Base-by-base conservation (phyloP, 2,329 filamentous ascomycete genomes). In the Alternaria sp. region DNA sequence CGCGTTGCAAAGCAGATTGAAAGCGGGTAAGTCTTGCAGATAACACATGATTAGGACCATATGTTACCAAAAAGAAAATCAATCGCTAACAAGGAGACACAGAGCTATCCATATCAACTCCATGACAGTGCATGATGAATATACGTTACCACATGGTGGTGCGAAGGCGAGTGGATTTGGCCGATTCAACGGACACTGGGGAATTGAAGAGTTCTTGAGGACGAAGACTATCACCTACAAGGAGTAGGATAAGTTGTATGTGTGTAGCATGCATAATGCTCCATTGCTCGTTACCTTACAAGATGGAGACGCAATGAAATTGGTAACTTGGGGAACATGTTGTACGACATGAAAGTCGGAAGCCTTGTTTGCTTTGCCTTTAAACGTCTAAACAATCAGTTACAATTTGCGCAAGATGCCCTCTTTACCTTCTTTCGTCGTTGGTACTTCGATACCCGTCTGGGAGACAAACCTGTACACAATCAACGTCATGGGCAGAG, bases 81-180 rank as follows among this genome's bases (percentile, higher is more conserved):
- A 2, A 10, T 40, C 23, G 36, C 51, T 62, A 28, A 60, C 14
- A 10, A 26, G 5, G 4, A 6, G 9, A 37, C 26, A 45, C 53
- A 78, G 74, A 21, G 82, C 82, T 4, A 75, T 84, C 3, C 82
- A 84, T 62, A 83, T 84, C 69, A 84, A 84, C 63, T 72, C 74
- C 7, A 83, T 83, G 81, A 81, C 74, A 17, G 77, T 84, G 9
- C 82, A 83, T 61, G 82, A 84, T 53, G 82, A 84, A 65, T 68
- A 75, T 8, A 69, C 66, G 5, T 67, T 84, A 40, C 82, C 82
- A 8, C 82, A 83, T 63, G 82, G 82, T 13, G 82, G 82, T 17
- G 76, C 77, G 1, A 83, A 83, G 72, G 77, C 77, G 61, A 82
- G 79, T 56, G 82, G 82, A 0, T 84, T 78, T 70, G 81, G 81